phyloP scores from a whole-genome alignment of 2,329 filamentous ascomycete species.

The Rhynchosporium agropyri region DNA sequence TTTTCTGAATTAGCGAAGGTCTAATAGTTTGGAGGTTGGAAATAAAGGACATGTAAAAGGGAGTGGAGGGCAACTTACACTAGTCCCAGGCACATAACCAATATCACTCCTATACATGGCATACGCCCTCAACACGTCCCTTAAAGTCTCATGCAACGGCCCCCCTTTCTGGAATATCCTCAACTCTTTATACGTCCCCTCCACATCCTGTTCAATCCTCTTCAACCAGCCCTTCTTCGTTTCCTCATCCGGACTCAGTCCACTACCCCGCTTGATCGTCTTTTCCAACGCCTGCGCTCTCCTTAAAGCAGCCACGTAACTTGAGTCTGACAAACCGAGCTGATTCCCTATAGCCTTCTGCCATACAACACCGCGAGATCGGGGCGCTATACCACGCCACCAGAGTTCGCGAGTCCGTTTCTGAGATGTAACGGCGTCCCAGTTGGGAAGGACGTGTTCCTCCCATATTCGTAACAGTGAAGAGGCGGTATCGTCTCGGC shows the following conservation, averaged over 20 bases:
- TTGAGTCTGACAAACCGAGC: conserved; percentile 55
- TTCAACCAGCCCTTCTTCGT: conserved; percentile 62
- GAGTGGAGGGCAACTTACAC: conserved; percentile 56
- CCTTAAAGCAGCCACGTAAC: conserved; percentile 70
- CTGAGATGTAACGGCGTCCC: conserved; percentile 70
- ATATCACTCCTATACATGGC: conserved; percentile 82
- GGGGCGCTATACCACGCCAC: conserved; percentile 78
- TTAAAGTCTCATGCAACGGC: conserved; percentile 67
- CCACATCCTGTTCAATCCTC: conserved; percentile 65
- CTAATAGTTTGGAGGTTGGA: too few species aligned
- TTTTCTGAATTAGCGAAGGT: conserved; percentile 28
- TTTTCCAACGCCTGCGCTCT: conserved; percentile 65
- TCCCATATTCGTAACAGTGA: conserved; percentile 70
- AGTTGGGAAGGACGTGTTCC: conserved; percentile 73
- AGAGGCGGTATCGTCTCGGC: conserved; percentile 57
- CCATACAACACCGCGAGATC: conserved; percentile 55
- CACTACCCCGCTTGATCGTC: conserved; percentile 39
- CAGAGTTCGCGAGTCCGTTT: conserved; percentile 74
- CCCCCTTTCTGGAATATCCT: conserved; percentile 61
- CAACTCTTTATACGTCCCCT: conserved; percentile 69
- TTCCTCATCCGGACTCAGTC: conserved; percentile 51
- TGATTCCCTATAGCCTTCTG: conserved; percentile 42
- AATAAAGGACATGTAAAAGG: conserved; percentile 7
- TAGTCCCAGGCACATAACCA: conserved; percentile 74
- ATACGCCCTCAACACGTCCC: conserved; percentile 77